Base-by-base conservation (phyloP, 805 yeast species). In the Spathaspora hagerdaliae region DNA sequence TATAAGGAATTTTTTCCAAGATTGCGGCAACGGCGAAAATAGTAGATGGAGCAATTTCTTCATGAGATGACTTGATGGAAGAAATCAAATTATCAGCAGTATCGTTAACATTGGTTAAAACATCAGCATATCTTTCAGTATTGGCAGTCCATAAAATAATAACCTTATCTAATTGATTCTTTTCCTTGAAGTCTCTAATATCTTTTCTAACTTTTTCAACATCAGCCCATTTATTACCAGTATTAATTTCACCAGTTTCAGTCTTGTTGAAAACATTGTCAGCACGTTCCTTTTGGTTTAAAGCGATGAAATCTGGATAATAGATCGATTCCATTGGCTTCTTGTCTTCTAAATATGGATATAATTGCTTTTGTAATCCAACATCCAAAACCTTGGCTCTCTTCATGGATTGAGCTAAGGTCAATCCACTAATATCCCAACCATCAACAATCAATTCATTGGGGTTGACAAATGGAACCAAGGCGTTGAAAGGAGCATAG, bases 81-180 rank as follows among this genome's bases (percentile, higher is more conserved):
- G 74, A 68, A 54, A 91, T 54, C 61, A 91, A 72, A 68, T 87
- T 86, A 35, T 86, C 96, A 43, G 89, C 82, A 27, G 92, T 87
- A 65, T 91, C 97, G 62, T 91, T 90, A 52, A 92, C 88, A 48
- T 95, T 94, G 5, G 75, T 72, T 38, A 82, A 68, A 37, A 92
- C 61, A 36, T 86, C 91, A 38, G 95, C 81, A 64, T 85, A 90
- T 64, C 97, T 83, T 73, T 91, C 98, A 45, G 98, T 91, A 73
- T 91, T 92, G 46, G 98, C 98, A 38, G 97, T 90, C 98, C 98
- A 91, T 60, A 91, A 75, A 39, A 92, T 87, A 61, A 91, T 81
- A 45, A 92, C 95, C 64, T 85, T 86, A 67, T 91, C 97, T 59
- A 91, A 81, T 34, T 69, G 64, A 62, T 92, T 87, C 50, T 73